Evolutionary conservation across 2,329 filamentous ascomycete species (phyloP), one percentile per base, ranked within the genome.

Genomic region (Pseudogymnoascus sp.): DNA sequence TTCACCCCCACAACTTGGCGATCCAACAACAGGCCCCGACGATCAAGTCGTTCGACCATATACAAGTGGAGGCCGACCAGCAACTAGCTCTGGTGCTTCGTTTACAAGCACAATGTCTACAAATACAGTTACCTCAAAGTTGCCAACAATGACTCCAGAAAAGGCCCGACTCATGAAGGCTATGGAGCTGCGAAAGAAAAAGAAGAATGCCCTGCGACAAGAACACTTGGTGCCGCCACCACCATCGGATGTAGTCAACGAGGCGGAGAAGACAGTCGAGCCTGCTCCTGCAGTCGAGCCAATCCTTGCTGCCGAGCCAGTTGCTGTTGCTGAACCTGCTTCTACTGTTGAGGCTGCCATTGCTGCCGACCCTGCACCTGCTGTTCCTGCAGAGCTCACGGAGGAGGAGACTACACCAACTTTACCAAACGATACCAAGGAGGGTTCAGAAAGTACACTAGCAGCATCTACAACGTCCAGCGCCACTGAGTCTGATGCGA

Each of bases 161-260:
- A 98, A 96, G 78, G 86, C 90, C 65, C 84, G 95, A 62, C 79
- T 99, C 66, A 93, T 96, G 90, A 97, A 96, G 78, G 95, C 95
- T 6, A 83, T 97, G 77, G 90, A 97, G 75, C 76, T 97, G 68
- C 84, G 93, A 61, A 95, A 96, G 75, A 91, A 89, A 76, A 92
- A 91, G 74, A 86, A 88, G 71, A 75, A 75, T 60, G 72, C 67
- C 31, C 59, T 64, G 40, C 43, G 50, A 16, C 64, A 41, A 50
- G 24, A 50, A 22, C 19, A 61, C 33, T 19, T 38, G 35, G 24
- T 41, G 11, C 22, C 65, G 19, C 22, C 65, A 16, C 24, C 61
- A n/a, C 50, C 59, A 50, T 14, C 41, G 19, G 62, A 19, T 50
- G 26, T 19, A 61, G 24, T 14, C 11, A 4, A 6, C 6, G 28